Percentiles rank a stretch among this genome's conserved stretches.
phyloP scores from a whole-genome alignment of 176 grass and related monocot species.

The Oryza coarctata region DNA sequence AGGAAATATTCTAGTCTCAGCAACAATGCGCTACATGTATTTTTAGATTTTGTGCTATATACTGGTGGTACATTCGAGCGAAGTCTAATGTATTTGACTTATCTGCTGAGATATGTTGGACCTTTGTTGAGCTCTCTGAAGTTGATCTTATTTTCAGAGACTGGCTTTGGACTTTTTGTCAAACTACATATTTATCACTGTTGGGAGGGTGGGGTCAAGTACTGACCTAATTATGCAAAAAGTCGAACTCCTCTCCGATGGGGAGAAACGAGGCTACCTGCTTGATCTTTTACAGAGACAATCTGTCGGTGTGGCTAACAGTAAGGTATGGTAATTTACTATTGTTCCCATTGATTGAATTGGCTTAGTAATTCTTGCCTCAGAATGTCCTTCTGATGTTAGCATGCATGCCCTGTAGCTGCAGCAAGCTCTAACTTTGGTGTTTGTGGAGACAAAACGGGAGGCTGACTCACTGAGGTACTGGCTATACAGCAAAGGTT shows the following conservation, averaged over 20 bases:
- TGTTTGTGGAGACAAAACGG: constrained; percentile 94
- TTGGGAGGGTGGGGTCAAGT: constrained; percentile 79
- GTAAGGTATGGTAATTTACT: constrained; percentile 43
- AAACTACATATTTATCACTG: constrained; percentile 84
- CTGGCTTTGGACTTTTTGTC: constrained; percentile 71
- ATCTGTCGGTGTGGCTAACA: constrained; percentile 31
- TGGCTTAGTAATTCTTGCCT: not conserved
- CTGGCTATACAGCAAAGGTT: constrained; percentile 63
- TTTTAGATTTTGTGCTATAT: not conserved
- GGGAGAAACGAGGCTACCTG: constrained; percentile 64
- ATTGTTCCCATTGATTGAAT: not conserved
- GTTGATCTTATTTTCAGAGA: constrained; percentile 39
- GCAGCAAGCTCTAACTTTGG: constrained; percentile 67
- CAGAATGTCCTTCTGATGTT: not conserved
- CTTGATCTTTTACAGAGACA: constrained; percentile 56
- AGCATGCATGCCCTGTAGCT: constrained; percentile 27
- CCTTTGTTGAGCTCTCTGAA: not conserved
- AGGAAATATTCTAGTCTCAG: not conserved
- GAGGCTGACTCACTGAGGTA: constrained; percentile 63
- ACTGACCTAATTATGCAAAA: constrained; percentile 81
- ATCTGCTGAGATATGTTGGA: not conserved
- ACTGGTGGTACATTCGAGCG: not conserved
- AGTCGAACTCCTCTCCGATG: constrained; percentile 59
- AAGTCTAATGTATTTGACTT: constrained; percentile 18
- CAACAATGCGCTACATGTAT: not conserved